These are phyloP conservation scores for Fabrea salina DNA, from an alignment of 169 alveolate species.

Conservation along the genomic window DNA sequence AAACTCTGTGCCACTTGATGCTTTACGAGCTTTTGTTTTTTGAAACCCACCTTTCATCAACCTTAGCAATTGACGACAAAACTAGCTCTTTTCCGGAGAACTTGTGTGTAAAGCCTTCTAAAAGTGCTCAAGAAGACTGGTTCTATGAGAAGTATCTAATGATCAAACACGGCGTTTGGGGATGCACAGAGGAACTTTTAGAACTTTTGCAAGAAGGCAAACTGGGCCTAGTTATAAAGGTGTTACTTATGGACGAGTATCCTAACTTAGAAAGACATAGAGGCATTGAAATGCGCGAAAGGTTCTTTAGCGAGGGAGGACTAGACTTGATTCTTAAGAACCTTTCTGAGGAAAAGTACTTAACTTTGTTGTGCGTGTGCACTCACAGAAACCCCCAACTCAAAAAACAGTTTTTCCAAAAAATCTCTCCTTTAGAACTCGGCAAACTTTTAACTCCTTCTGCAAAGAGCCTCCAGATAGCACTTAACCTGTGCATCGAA, in stretches of 20 bases:
- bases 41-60: background rate
- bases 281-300: background rate
- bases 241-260: conserved; percentile 11
- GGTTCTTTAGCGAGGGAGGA: conserved; percentile 3
- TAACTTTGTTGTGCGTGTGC: background rate
- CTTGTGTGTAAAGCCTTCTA: background rate
- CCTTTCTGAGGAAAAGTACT: background rate
- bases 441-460: no score
- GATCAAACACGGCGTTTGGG: background rate
- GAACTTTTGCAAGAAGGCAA: background rate
- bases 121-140: background rate
- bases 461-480: no score
- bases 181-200: background rate
- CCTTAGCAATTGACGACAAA: background rate
- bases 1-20: background rate
- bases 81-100: background rate
- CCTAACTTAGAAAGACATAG: conserved; percentile 7
- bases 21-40: background rate
- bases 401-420: background rate
- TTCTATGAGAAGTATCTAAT: background rate
- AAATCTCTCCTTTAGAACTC: no score
- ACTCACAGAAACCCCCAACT: no score
- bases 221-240: background rate
- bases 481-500: no score
- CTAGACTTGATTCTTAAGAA: background rate